Conservation (phyloP, 2,329 filamentous ascomycete genomes). For the Curvularia spicifera region DNA sequence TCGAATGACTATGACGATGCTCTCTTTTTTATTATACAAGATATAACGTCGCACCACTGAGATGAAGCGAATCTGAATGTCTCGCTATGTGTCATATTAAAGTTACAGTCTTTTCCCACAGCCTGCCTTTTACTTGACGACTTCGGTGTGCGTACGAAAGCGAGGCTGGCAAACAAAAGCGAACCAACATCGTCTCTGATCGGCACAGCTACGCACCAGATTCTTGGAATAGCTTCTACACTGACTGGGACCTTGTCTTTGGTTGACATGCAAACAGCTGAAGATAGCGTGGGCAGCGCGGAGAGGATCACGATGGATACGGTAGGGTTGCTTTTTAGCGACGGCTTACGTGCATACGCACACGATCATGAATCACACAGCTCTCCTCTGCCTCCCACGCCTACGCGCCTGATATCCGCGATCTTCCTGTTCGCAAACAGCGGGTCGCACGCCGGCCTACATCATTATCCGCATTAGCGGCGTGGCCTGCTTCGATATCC, state of each 20-base stretch:
- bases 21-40: neutral
- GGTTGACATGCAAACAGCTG: neutral
- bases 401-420: constrained; percentile 24
- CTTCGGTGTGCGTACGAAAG: neutral
- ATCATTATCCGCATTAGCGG: constrained; percentile 26
- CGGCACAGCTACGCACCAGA: neutral
- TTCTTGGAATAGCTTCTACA: neutral
- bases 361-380: neutral
- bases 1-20: neutral
- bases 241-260: neutral
- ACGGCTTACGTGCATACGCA: constrained; percentile 1
- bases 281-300: neutral
- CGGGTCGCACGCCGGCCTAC: constrained; percentile 9
- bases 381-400: constrained; percentile 6
- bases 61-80: neutral
- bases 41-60: neutral
- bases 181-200: neutral
- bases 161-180: neutral
- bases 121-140: too few relatives aligned
- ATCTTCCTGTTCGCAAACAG: constrained; percentile 14
- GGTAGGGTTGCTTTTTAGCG: neutral
- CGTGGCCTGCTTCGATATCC: constrained; percentile 29
- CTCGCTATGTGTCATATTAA: too few relatives aligned
- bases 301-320: neutral
- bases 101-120: too few relatives aligned